phyloP scores from a whole-genome alignment of 2,329 filamentous ascomycete species.

The Neocatenulostroma microsporum region DNA sequence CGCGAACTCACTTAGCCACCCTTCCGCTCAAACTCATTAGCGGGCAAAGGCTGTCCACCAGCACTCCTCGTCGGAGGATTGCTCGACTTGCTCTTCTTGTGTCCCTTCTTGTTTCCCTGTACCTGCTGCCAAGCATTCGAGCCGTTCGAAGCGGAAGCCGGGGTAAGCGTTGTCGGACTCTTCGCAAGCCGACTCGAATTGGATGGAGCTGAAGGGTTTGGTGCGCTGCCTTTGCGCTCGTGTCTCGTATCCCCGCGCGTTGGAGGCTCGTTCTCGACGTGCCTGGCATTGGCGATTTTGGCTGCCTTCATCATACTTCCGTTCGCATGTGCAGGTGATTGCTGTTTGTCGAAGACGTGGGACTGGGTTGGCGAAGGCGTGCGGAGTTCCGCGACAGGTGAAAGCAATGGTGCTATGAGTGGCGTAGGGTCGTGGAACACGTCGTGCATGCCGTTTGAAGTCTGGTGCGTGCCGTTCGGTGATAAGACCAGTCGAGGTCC shows the following conservation, averaged over 20 bases:
- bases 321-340: slow-evolving; percentile 15
- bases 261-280: slow-evolving; percentile 14
- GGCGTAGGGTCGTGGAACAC: slow-evolving; percentile 7
- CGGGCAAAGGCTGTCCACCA: slow-evolving; percentile 32
- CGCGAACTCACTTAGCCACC: too few relatives aligned
- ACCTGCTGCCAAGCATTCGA: slow-evolving; percentile 16
- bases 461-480: slow-evolving; percentile 16
- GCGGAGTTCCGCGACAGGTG: slow-evolving; percentile 66
- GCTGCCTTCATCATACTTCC: slow-evolving; percentile 23
- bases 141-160: background rate
- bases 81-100: slow-evolving; percentile 24
- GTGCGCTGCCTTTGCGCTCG: slow-evolving; percentile 21
- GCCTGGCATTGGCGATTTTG: slow-evolving; percentile 22
- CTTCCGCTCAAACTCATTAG: slow-evolving; percentile 36
- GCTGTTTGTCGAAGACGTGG: slow-evolving; percentile 45
- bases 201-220: slow-evolving; percentile 8
- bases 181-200: slow-evolving; percentile 9
- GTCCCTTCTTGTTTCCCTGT: slow-evolving; percentile 20
- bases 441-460: slow-evolving; percentile 8
- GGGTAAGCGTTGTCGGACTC: slow-evolving; percentile 3
- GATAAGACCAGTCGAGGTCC: slow-evolving; percentile 16
- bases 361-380: slow-evolving; percentile 60
- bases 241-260: slow-evolving; percentile 11
- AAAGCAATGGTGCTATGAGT: slow-evolving; percentile 43
- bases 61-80: slow-evolving; percentile 11